These are phyloP conservation scores for Lentinula sp. DNA, from an alignment of 768 basidiomycete genomes.

Conservation along the genomic window DNA sequence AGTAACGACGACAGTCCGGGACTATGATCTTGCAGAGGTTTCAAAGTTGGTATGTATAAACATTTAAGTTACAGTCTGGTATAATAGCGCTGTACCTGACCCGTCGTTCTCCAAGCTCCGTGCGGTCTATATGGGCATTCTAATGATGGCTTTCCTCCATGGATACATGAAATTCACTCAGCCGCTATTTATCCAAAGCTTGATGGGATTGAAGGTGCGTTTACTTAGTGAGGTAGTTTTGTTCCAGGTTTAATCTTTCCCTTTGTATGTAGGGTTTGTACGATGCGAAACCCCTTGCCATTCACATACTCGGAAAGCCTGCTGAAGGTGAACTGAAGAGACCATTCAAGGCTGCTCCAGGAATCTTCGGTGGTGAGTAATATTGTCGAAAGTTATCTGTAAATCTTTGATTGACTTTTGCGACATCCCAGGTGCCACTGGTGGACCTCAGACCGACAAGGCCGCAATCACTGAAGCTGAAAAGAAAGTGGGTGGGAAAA, in stretches of 20 bases:
- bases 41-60: conserved; percentile 61
- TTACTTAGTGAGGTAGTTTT: background rate
- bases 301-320: conserved; percentile 75
- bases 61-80: background rate
- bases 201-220: conserved; percentile 84
- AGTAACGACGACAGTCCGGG: conserved; percentile 85
- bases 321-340: conserved; percentile 85
- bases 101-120: conserved; percentile 39
- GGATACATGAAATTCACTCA: conserved; percentile 93
- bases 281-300: conserved; percentile 78
- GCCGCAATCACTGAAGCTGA: conserved; percentile 86
- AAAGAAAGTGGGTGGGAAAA: conserved; percentile 75
- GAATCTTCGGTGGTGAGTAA: conserved; percentile 65
- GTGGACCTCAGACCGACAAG: conserved; percentile 72
- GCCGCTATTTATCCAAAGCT: conserved; percentile 89
- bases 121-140: conserved; percentile 65
- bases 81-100: background rate
- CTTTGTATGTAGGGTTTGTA: conserved; percentile 44
- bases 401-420: background rate
- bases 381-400: background rate
- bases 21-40: conserved; percentile 88
- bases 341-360: conserved; percentile 72
- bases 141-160: conserved; percentile 92
- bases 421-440: conserved; percentile 34
- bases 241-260: too few relatives aligned